Evolutionary conservation across 495 filamentous ascomycete genomes (phyloP).

Genomic region (Hypoxylon trugodes): DNA sequence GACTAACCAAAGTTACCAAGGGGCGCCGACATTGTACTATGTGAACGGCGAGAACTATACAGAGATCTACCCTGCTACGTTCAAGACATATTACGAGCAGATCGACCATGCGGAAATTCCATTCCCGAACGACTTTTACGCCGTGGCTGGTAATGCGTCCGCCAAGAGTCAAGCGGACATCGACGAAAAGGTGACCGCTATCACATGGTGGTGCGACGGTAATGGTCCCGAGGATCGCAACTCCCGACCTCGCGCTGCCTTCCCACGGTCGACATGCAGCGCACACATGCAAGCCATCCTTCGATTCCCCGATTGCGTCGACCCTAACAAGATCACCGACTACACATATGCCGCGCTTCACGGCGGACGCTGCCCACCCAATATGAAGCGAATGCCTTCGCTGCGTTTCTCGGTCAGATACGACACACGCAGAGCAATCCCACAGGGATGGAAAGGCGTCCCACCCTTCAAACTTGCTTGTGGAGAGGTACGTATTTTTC

Average conservation of each 20-base stretch:
- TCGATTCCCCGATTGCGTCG: constrained; percentile 49
- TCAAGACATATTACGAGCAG: constrained; percentile 66
- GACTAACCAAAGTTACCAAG: constrained; percentile 21
- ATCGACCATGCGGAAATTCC: constrained; percentile 87
- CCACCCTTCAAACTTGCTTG: constrained; percentile 48
- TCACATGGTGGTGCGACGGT: constrained; percentile 52
- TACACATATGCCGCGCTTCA: constrained; percentile 46
- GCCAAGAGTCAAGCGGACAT: constrained; percentile 45
- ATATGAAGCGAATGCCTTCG: constrained; percentile 46
- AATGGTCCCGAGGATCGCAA: constrained; percentile 42
- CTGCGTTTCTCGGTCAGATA: constrained; percentile 47
- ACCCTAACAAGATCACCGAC: constrained; percentile 44
- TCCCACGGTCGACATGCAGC: constrained; percentile 46
- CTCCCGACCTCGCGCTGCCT: constrained; percentile 42
- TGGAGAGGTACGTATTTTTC: constrained; percentile 41
- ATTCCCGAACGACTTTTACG: constrained; percentile 63
- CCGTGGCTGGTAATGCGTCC: constrained; percentile 47
- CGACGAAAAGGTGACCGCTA: constrained; percentile 44
- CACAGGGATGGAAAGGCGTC: constrained; percentile 46
- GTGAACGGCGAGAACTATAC: constrained; percentile 49
- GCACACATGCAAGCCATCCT: constrained; percentile 49
- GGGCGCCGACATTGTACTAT: constrained; percentile 50
- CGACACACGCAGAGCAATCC: constrained; percentile 39
- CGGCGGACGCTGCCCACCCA: constrained; percentile 41
- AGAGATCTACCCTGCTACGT: constrained; percentile 51